phyloP scores from a whole-genome alignment of 257 asterid genomes.

The Solanum etuberosum region DNA sequence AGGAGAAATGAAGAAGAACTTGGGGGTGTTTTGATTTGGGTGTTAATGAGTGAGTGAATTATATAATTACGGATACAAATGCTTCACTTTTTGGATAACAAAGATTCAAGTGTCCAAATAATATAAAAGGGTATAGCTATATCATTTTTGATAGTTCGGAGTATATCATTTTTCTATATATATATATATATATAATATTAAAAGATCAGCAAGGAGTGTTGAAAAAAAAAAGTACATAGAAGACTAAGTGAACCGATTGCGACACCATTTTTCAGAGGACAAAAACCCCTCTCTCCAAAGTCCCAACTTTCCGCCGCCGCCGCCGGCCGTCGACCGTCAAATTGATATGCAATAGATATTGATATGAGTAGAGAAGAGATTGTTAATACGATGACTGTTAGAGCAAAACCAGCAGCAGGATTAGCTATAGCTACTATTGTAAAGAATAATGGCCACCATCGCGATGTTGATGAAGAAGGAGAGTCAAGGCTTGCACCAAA shows the following conservation, averaged over 20 bases:
- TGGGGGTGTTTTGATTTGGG: not conserved
- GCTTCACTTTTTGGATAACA: too few relatives aligned
- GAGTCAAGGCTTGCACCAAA: conserved; percentile 58
- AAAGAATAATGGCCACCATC: conserved; percentile 31
- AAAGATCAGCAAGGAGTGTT: not conserved
- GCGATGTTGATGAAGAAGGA: conserved; percentile 38
- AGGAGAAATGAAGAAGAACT: too few relatives aligned
- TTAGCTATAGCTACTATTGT: conserved; percentile 15
- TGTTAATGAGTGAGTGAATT: not conserved
- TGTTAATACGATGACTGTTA: conserved; percentile 48
- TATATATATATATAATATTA: too few relatives aligned
- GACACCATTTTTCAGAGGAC: not conserved
- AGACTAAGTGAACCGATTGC: not conserved
- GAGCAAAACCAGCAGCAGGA: conserved; percentile 43
- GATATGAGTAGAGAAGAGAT: conserved; percentile 68
- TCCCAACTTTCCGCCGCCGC: not conserved
- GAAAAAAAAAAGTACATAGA: not conserved
- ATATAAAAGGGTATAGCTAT: not conserved
- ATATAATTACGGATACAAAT: not conserved
- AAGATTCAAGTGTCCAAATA: too few relatives aligned
- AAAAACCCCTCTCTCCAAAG: not conserved
- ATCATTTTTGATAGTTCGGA: too few relatives aligned
- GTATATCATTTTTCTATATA: too few relatives aligned
- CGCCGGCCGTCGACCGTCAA: not conserved
- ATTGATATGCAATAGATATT: conserved; percentile 14